Percentiles rank a stretch among this genome's conserved stretches.
phyloP scores from a whole-genome alignment of 352 stramenopile species.

The Lagenidium giganteum region DNA sequence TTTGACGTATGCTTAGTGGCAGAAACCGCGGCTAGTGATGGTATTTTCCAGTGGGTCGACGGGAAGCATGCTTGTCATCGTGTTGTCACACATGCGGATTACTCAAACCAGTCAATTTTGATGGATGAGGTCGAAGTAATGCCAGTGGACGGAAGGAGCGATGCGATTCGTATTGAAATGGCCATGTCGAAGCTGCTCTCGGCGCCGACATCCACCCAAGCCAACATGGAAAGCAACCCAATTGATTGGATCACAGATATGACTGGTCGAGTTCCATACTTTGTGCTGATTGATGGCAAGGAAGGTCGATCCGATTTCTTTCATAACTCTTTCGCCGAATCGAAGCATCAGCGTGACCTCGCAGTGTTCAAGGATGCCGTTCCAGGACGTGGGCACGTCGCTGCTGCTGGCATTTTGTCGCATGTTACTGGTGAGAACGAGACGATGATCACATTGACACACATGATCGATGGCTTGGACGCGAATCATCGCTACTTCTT shows the following conservation, averaged over 20 bases:
- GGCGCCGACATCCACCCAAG: constrained; percentile 7
- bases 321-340: constrained; percentile 25
- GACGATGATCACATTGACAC: constrained; percentile 32
- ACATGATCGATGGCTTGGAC: constrained; percentile 28
- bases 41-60: constrained; percentile 51
- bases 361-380: constrained; percentile 25
- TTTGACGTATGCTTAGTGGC: constrained; percentile 75
- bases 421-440: constrained; percentile 39
- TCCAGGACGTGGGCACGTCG: constrained; percentile 29
- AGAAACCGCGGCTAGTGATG: constrained; percentile 62
- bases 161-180: constrained; percentile 42
- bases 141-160: constrained; percentile 34
- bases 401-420: constrained; percentile 36
- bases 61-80: constrained; percentile 29
- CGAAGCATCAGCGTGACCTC: constrained; percentile 12
- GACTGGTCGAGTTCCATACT: constrained; percentile 45
- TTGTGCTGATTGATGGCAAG: constrained; percentile 54
- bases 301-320: constrained; percentile 29
- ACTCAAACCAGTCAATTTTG: constrained; percentile 65
- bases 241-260: neutral
- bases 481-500: constrained; percentile 51
- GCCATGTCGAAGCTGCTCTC: constrained; percentile 47
- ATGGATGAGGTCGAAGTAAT: constrained; percentile 42
- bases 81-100: constrained; percentile 67
- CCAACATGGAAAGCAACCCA: neutral